Evolutionary conservation across 192 early-diverging fungal species (phyloP).

Genomic region (Umbelopsis vinacea): DNA sequence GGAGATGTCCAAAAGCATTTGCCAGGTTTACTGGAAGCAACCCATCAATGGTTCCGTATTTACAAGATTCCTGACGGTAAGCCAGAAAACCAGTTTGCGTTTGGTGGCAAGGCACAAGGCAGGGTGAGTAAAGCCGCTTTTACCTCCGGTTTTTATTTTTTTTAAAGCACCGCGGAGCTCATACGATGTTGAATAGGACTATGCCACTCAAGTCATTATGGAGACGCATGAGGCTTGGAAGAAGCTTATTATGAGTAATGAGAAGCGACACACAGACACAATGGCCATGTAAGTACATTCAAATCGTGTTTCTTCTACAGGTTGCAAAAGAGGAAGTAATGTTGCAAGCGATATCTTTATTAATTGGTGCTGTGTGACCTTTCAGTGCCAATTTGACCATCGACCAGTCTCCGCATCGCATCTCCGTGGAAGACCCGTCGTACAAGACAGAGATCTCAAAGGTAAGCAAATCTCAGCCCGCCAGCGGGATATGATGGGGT

Average conservation of each 20-base stretch:
- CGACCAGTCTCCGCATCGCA: constrained; percentile 70
- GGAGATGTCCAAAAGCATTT: constrained; percentile 97
- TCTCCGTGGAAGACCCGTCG: constrained; percentile 55
- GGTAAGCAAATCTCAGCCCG: background rate
- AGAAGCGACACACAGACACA: constrained; percentile 62
- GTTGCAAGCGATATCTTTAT: constrained; percentile 9
- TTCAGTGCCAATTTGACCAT: constrained; percentile 64
- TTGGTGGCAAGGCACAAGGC: constrained; percentile 81
- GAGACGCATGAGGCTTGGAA: constrained; percentile 96
- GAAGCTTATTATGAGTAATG: constrained; percentile 67
- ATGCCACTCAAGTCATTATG: constrained; percentile 83
- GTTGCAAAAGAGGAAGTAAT: background rate
- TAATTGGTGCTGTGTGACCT: constrained; percentile 4
- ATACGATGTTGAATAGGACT: constrained; percentile 54
- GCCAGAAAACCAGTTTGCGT: constrained; percentile 98
- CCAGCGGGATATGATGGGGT: no score
- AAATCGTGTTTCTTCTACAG: background rate
- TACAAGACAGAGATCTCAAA: constrained; percentile 43
- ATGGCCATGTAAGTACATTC: constrained; percentile 62
- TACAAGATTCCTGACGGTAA: constrained; percentile 99
- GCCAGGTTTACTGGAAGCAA: constrained; percentile 91
- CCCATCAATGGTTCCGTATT: constrained; percentile 98
- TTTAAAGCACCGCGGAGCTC: background rate
- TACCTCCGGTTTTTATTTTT: background rate
- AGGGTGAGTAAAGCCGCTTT: constrained; percentile 38